These are phyloP conservation scores for Cicer yamashitae DNA, from an alignment of 306 rosid genomes.

Conservation along the genomic window DNA sequence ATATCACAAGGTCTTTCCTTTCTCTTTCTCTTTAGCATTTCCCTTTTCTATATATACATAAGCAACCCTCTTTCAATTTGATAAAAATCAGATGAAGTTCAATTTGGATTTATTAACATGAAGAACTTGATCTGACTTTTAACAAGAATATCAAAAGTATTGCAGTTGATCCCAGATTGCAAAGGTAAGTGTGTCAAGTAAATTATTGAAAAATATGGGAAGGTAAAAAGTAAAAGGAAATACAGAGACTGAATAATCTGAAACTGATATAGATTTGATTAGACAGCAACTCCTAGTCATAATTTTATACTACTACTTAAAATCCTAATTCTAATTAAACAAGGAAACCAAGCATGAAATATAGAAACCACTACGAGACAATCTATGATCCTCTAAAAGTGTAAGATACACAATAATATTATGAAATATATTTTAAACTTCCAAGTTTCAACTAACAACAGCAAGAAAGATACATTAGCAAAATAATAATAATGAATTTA, in stretches of 20 bases:
- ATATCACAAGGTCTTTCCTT: background rate
- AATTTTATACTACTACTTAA: background rate
- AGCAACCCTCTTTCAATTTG: background rate
- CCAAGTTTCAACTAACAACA: background rate
- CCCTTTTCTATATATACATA: background rate
- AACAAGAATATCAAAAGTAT: background rate
- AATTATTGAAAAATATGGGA: slow-evolving; percentile 7
- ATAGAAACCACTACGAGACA: background rate
- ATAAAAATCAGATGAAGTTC: background rate
- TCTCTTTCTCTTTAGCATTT: background rate
- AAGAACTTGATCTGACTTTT: background rate
- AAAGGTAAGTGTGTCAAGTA: background rate
- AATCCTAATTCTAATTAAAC: background rate
- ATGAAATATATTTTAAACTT: background rate
- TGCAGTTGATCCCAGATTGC: background rate
- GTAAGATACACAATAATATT: slow-evolving; percentile 2
- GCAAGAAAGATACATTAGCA: slow-evolving; percentile 4
- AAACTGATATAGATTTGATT: slow-evolving; percentile 4
- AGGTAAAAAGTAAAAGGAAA: no score
- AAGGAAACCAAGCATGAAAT: slow-evolving; percentile 10
- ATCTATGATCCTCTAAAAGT: background rate
- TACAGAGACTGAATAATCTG: background rate
- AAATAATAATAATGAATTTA: background rate
- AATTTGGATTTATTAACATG: background rate
- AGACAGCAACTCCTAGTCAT: background rate